phyloP scores from a whole-genome alignment of 257 asterid species.

The Solanum dulcamara region DNA sequence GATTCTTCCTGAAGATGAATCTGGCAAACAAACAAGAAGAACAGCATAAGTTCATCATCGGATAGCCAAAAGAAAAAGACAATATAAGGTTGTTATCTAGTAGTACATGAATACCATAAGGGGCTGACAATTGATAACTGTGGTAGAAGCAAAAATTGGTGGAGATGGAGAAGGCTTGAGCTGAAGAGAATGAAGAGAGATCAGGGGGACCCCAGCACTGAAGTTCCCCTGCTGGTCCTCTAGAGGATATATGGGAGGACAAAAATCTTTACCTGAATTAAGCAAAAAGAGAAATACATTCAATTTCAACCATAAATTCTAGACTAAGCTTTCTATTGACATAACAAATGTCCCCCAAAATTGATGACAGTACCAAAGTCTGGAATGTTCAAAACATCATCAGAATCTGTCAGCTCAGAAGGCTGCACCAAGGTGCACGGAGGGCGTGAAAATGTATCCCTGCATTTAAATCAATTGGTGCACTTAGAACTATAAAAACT shows the following conservation, averaged over 20 bases:
- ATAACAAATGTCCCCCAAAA: background rate
- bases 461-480: constrained; percentile 24
- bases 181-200: constrained; percentile 73
- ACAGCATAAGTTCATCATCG: background rate
- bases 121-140: constrained; percentile 81
- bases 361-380: constrained; percentile 53
- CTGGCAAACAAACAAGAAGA: constrained; percentile 35
- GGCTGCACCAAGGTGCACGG: constrained; percentile 96
- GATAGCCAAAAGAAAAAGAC: background rate
- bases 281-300: constrained; percentile 11
- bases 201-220: constrained; percentile 49
- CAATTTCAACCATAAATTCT: constrained; percentile 4
- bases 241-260: constrained; percentile 90
- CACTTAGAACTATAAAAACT: background rate
- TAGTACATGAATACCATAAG: constrained; percentile 42
- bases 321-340: constrained; percentile 7
- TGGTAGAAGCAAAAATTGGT: constrained; percentile 73
- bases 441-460: constrained; percentile 91
- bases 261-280: constrained; percentile 58
- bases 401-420: constrained; percentile 47
- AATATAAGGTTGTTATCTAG: background rate
- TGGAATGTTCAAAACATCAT: constrained; percentile 39
- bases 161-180: constrained; percentile 84
- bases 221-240: constrained; percentile 63
- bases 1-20: constrained; percentile 97